Conservation (phyloP, 179 eudicot genomes). For the Amaranthus tricolor region DNA sequence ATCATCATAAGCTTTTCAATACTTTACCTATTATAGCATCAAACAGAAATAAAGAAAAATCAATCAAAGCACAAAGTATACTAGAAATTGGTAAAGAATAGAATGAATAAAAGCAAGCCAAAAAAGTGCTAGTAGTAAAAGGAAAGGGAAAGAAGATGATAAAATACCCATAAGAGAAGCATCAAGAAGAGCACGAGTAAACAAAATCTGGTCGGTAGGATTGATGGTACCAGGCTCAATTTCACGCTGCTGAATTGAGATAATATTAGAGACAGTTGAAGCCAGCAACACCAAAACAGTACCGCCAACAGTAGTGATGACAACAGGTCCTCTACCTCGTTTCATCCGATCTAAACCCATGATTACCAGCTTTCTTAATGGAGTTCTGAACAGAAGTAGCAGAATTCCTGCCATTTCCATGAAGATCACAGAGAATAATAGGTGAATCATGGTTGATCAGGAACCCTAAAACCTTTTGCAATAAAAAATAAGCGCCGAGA, state of each 20-base stretch:
- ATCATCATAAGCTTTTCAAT: too few species aligned
- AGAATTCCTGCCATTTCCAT: slow-evolving; percentile 32
- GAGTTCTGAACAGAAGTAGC: slow-evolving; percentile 40
- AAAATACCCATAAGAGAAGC: slow-evolving; percentile 42
- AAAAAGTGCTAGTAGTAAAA: not conserved
- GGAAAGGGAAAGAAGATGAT: not conserved
- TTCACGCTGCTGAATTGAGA: slow-evolving; percentile 26
- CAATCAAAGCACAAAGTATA: too few species aligned
- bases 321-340: slow-evolving; percentile 37
- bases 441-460: slow-evolving; percentile 18
- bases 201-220: slow-evolving; percentile 34
- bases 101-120: not conserved
- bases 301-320: slow-evolving; percentile 37
- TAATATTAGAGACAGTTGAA: slow-evolving; percentile 24
- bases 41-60: too few species aligned
- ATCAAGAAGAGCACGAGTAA: slow-evolving; percentile 24
- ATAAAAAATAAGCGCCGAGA: too few species aligned
- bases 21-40: too few species aligned
- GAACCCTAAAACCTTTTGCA: not conserved
- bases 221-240: slow-evolving; percentile 30
- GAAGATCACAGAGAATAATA: slow-evolving; percentile 25
- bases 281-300: slow-evolving; percentile 29
- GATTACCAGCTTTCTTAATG: slow-evolving; percentile 30
- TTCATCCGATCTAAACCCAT: slow-evolving; percentile 42
- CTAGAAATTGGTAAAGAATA: not conserved